Evolutionary conservation across 331 rosid genomes (phyloP).

Genomic region (Phaseolus coccineus): DNA sequence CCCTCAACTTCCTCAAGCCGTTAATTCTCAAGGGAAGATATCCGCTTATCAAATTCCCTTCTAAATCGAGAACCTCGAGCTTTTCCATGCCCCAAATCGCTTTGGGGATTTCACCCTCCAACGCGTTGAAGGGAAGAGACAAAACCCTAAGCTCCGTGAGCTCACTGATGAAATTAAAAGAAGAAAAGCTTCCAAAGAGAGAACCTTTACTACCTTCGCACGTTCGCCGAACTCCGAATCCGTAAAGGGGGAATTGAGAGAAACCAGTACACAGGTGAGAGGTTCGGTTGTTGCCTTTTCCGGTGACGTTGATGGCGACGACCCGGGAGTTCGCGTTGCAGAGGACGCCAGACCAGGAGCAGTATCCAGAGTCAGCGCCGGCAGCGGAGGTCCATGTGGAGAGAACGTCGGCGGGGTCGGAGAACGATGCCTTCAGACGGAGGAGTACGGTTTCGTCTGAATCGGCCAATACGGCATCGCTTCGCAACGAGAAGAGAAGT

Average conservation of each 20-base stretch:
- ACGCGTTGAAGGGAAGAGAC: conserved; percentile 70
- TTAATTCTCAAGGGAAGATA: conserved; percentile 49
- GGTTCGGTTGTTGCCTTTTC: conserved; percentile 61
- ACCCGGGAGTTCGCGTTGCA: conserved; percentile 73
- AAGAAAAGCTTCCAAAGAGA: conserved; percentile 61
- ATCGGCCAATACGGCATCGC: conserved; percentile 44
- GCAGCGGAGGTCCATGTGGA: conserved; percentile 55
- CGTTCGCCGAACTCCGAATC: conserved; percentile 67
- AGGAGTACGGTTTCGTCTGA: conserved; percentile 79
- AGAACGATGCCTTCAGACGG: conserved; percentile 61
- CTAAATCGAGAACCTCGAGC: conserved; percentile 86
- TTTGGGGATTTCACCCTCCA: conserved; percentile 65
- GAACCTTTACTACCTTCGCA: conserved; percentile 58
- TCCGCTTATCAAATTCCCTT: conserved; percentile 71
- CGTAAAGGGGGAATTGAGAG: conserved; percentile 72
- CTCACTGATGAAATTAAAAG: conserved; percentile 49
- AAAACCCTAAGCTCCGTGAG: conserved; percentile 70
- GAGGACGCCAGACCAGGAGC: conserved; percentile 69
- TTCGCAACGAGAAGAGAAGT: conserved; percentile 4
- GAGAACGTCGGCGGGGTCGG: conserved; percentile 70
- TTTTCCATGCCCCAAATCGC: conserved; percentile 70
- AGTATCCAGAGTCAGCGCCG: conserved; percentile 50
- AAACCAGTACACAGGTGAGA: conserved; percentile 55
- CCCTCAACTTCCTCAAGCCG: conserved; percentile 60
- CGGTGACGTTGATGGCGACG: conserved; percentile 75